Evolutionary conservation across 2,329 filamentous ascomycete species (phyloP).

Genomic region (Ceratocystis diversiconidia): DNA sequence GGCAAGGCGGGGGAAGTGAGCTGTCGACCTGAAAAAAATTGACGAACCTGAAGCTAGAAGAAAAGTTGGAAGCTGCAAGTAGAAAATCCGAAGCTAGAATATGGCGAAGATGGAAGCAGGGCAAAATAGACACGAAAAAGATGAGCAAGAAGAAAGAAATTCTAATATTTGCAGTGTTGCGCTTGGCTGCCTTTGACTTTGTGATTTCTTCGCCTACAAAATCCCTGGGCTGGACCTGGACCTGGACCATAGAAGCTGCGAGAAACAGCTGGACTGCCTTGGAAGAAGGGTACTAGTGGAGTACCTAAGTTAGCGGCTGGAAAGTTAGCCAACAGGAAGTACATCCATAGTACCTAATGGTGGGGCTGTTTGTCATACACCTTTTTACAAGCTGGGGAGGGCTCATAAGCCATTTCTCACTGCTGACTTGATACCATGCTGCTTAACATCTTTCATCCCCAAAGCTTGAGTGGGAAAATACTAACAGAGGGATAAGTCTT

Average conservation of each 20-base stretch:
- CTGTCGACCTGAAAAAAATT: too few species aligned
- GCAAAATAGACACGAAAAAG: neutral
- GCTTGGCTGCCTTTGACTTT: neutral
- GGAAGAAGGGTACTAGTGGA: neutral
- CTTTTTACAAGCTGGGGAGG: neutral
- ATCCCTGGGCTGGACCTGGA: neutral
- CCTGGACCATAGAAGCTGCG: constrained; percentile 14
- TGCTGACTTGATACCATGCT: too few species aligned
- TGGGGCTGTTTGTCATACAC: neutral
- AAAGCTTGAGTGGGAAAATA: too few species aligned
- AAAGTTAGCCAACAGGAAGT: neutral
- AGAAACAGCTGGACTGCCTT: constrained; percentile 8
- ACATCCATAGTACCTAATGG: neutral
- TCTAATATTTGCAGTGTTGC: neutral
- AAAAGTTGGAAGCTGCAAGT: neutral
- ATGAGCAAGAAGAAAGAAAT: neutral
- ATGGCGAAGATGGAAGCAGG: neutral
- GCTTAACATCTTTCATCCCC: too few species aligned
- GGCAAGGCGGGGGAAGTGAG: neutral
- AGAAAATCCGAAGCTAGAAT: neutral
- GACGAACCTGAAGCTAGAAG: neutral
- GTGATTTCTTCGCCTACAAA: neutral
- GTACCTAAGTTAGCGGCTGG: neutral
- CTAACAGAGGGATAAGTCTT: too few species aligned
- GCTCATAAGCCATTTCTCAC: neutral